Evolutionary conservation across 345 rosid genomes (phyloP).

Genomic region (Boechera retrofracta): DNA sequence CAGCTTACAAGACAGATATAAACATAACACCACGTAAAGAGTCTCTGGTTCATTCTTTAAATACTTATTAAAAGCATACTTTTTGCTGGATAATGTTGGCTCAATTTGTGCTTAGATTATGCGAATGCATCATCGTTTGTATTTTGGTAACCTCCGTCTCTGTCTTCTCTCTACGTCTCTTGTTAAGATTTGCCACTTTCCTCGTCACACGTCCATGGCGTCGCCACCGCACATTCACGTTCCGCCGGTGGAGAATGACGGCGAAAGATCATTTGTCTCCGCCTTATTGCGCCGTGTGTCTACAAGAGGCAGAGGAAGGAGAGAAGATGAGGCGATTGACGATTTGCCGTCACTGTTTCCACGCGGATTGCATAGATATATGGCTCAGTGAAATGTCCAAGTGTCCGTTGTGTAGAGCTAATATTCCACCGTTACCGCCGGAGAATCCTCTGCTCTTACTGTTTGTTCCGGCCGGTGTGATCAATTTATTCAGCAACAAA

Average conservation of each 20-base stretch:
- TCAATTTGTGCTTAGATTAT: conserved; percentile 3
- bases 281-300: conserved; percentile 48
- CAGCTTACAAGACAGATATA: neutral
- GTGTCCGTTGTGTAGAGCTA: conserved; percentile 57
- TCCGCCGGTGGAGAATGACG: neutral
- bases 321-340: conserved; percentile 47
- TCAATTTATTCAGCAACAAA: conserved; percentile 11
- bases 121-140: neutral
- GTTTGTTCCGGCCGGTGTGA: conserved; percentile 29
- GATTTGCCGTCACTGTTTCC: conserved; percentile 57
- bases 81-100: conserved; percentile 1
- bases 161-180: conserved; percentile 28
- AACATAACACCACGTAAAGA: neutral
- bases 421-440: conserved; percentile 27
- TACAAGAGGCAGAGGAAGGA: conserved; percentile 45
- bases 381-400: conserved; percentile 47
- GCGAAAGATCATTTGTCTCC: neutral
- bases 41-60: neutral
- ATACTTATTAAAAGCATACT: neutral
- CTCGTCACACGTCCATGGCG: conserved; percentile 32
- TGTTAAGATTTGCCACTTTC: conserved; percentile 10
- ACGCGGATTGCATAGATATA: conserved; percentile 50
- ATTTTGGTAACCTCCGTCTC: conserved; percentile 16
- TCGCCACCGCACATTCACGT: conserved; percentile 44
- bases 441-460: conserved; percentile 30